Evolutionary conservation across 192 early-diverging fungal genomes (phyloP), one percentile per base, ranked within the genome.

Genomic region (Obelidium mucronatum): DNA sequence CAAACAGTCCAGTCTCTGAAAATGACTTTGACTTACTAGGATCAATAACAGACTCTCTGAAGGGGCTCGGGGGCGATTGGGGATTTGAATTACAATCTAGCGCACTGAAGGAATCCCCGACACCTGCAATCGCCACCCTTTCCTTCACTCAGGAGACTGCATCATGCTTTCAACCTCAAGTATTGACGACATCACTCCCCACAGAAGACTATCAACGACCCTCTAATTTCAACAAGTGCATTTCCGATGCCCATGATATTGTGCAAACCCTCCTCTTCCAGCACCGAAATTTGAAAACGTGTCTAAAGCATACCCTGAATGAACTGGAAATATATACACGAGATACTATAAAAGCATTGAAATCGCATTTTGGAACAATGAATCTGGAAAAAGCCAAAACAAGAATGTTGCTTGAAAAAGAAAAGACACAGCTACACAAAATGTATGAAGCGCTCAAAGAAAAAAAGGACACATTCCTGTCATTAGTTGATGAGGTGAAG

Each of bases 51-150:
- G 55, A 22, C 24, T 58, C 55, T 24, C 30, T 58, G 13, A 58
- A 58, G 30, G 55, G 55, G 26, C 55, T 58, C 24, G 55, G 55
- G 5, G 26, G 55, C 24, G 55, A 58, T 28, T 58, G 55, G 55
- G 24, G 55, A 24, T 58, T 58, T 28, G 55, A 58, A 28, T 58
- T 58, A 24, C 17, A 24, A 58, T 28, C 26, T 11, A 26, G 1
- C 55, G 6, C 24, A 58, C 26, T 58, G 24, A 31, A 31, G 55
- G 55, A 31, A 31, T 8, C 1, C 30, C 0, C 30, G 8, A 22
- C 55, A 24, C 55, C 55, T 58, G 17, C 8, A 8, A 31, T 31
- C 24, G 1, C 11, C 13, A 24, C 11, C 8, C 0, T 26, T 58
- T 26, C 6, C 13, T 8, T 8, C 24, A 22, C 24, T 22, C 55